Conservation (phyloP, 257 asterid species). For the Thymus mandschuricus region DNA sequence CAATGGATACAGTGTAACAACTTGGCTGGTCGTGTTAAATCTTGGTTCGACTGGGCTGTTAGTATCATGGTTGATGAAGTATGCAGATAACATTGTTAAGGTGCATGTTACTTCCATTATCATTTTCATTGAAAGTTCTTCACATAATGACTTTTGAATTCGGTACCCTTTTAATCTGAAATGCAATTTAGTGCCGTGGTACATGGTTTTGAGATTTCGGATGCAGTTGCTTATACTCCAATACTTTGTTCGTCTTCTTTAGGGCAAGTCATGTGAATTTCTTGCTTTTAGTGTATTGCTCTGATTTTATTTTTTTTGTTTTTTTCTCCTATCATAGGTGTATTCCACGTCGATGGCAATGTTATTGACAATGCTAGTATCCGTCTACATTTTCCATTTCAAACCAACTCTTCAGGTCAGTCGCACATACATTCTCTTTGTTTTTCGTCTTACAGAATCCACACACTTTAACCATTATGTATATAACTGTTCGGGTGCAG, state of each 20-base stretch:
- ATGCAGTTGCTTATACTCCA: neutral
- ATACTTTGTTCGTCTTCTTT: neutral
- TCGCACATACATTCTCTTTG: no score
- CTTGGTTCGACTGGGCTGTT: constrained; percentile 93
- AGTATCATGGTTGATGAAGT: constrained; percentile 98
- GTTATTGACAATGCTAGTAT: constrained; percentile 84
- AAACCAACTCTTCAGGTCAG: constrained; percentile 87
- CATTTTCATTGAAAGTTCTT: neutral
- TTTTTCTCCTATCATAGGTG: constrained; percentile 54
- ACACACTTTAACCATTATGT: neutral
- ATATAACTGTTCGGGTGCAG: constrained; percentile 47
- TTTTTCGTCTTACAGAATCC: neutral
- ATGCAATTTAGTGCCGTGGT: neutral
- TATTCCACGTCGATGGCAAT: constrained; percentile 98
- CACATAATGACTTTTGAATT: neutral
- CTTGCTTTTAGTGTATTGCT: neutral
- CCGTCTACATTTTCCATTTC: constrained; percentile 84
- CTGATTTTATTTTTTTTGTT: constrained; percentile 7
- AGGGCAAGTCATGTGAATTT: neutral
- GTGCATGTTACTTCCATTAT: constrained; percentile 36
- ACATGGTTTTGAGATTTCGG: neutral
- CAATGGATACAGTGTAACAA: constrained; percentile 74
- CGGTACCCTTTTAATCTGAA: neutral
- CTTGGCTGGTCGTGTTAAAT: constrained; percentile 96
- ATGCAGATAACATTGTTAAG: constrained; percentile 97